Percentiles rank a stretch among this genome's conserved stretches.
These are phyloP conservation scores for Lithospermum erythrorhizon DNA, from an alignment of 257 asterid species.

Conservation along the genomic window DNA sequence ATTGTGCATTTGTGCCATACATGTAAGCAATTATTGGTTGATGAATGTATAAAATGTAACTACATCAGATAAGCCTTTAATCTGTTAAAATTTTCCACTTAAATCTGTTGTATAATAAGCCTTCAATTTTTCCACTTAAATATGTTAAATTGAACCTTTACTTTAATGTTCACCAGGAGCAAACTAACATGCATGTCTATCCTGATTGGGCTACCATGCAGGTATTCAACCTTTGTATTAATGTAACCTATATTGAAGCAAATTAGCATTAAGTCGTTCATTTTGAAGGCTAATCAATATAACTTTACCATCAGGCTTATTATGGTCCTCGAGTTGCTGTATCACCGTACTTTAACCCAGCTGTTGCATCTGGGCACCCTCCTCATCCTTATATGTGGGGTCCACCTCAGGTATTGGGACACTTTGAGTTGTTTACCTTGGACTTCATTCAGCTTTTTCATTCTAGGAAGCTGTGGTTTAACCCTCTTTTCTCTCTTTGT, in stretches of 20 bases:
- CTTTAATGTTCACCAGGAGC: constrained; percentile 46
- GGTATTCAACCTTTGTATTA: constrained; percentile 26
- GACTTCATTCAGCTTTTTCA: background rate
- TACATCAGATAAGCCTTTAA: background rate
- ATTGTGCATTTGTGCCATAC: background rate
- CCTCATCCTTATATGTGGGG: constrained; percentile 95
- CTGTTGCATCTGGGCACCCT: constrained; percentile 69
- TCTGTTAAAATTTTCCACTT: too few species aligned
- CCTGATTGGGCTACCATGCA: constrained; percentile 98
- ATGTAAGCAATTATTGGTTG: background rate
- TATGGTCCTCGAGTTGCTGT: constrained; percentile 93
- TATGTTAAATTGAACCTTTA: background rate
- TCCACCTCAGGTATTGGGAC: constrained; percentile 71
- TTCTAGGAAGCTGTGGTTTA: background rate
- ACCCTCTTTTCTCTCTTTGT: background rate
- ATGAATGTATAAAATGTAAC: background rate
- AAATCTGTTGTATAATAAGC: background rate
- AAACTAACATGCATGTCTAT: constrained; percentile 52
- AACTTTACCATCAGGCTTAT: constrained; percentile 47
- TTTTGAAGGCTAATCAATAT: background rate
- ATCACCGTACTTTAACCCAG: constrained; percentile 75
- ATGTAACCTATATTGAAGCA: background rate
- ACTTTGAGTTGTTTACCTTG: background rate
- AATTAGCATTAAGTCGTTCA: background rate
- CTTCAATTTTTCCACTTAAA: constrained; percentile 10